These are phyloP conservation scores for Chytridiales sp. DNA, from an alignment of 371 early-diverging fungal species.

Conservation along the genomic window DNA sequence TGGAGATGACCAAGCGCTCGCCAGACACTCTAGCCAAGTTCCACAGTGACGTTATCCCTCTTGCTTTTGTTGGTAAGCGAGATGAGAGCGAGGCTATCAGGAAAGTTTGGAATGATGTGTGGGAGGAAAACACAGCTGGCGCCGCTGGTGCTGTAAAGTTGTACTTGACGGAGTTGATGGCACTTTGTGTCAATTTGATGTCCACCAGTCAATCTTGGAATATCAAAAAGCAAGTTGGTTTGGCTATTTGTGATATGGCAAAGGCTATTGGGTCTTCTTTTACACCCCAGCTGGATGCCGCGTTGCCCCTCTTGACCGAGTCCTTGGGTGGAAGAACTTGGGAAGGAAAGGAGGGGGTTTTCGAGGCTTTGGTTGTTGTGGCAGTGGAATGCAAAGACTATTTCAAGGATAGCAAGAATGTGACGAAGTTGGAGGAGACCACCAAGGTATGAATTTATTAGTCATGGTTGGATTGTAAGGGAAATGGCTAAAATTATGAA, in stretches of 20 bases:
- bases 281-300: conserved; percentile 45
- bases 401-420: conserved; percentile 37
- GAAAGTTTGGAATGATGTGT: conserved; percentile 73
- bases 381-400: conserved; percentile 57
- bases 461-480: background rate
- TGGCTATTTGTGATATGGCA: conserved; percentile 65
- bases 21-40: conserved; percentile 62
- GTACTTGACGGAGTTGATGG: conserved; percentile 62
- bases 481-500: background rate
- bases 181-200: conserved; percentile 57
- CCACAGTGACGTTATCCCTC: conserved; percentile 65
- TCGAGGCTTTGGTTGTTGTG: conserved; percentile 67
- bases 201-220: conserved; percentile 67
- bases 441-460: conserved; percentile 43
- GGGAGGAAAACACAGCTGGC: conserved; percentile 81
- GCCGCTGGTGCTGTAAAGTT: conserved; percentile 60
- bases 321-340: conserved; percentile 76
- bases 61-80: conserved; percentile 73
- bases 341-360: conserved; percentile 84
- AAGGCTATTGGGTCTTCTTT: conserved; percentile 35
- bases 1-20: conserved; percentile 78
- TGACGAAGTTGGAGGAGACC: conserved; percentile 46
- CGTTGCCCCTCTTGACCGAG: conserved; percentile 64
- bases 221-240: conserved; percentile 76
- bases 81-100: conserved; percentile 59